Percentiles rank a stretch among this genome's conserved stretches.
These are phyloP conservation scores for Nicotiana benthamiana DNA, from an alignment of 257 asterid species.

Conservation along the genomic window DNA sequence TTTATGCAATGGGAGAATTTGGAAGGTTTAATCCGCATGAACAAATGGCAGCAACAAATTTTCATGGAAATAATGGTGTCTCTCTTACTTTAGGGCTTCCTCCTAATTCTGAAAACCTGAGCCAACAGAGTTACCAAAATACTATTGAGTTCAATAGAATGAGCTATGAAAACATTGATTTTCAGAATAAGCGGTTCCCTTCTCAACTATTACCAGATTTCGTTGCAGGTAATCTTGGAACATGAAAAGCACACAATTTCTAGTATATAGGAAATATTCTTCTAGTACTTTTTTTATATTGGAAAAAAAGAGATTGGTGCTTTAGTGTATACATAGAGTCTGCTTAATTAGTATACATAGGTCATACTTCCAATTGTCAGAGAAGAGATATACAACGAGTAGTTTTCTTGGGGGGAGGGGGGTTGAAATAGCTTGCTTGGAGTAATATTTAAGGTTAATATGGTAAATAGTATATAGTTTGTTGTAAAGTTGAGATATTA, in stretches of 20 bases:
- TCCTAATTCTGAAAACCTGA: constrained; percentile 30
- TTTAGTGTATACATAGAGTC: background rate
- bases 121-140: constrained; percentile 30
- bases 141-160: constrained; percentile 19
- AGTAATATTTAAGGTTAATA: background rate
- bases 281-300: background rate
- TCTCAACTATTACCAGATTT: constrained; percentile 52
- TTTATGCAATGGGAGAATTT: constrained; percentile 14
- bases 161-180: constrained; percentile 39
- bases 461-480: background rate
- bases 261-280: background rate
- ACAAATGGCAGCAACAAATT: constrained; percentile 20
- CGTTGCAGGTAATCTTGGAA: constrained; percentile 32
- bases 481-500: constrained; percentile 2
- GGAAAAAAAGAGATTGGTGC: background rate
- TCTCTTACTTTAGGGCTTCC: constrained; percentile 55
- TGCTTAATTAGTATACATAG: background rate
- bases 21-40: constrained; percentile 30
- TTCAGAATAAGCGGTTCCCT: constrained; percentile 42
- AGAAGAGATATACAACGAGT: background rate
- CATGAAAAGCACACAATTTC: background rate
- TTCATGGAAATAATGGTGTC: constrained; percentile 28
- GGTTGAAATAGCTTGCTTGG: background rate
- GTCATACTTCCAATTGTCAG: background rate
- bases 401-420: background rate